Evolutionary conservation across 1,284 basidiomycete species (phyloP).

Genomic region (Cutaneotrichosporon curvatum): DNA sequence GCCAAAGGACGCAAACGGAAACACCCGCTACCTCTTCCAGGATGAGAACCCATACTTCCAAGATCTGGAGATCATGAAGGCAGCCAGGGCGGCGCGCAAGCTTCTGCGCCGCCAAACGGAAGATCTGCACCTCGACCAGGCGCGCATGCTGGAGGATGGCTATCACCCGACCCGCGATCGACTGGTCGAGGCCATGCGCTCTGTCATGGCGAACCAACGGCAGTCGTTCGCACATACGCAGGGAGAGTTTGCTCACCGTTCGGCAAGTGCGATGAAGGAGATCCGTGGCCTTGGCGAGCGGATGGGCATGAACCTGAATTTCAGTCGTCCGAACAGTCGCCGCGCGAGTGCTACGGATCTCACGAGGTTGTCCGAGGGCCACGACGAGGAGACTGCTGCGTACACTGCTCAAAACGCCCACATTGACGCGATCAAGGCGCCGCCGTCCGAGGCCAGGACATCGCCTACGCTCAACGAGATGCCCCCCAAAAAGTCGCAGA

Average conservation of each 20-base stretch:
- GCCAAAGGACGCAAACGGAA: constrained; percentile 34
- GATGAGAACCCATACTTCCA: constrained; percentile 52
- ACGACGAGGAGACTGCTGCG: constrained; percentile 25
- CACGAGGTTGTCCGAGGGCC: constrained; percentile 1
- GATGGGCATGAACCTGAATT: constrained; percentile 10
- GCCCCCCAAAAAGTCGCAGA: constrained; percentile 30
- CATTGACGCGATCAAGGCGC: constrained; percentile 3
- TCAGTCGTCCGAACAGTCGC: background rate
- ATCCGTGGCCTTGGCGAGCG: constrained; percentile 33
- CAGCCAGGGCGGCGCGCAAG: constrained; percentile 47
- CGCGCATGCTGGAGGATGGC: constrained; percentile 16
- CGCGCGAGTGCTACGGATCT: constrained; percentile 9
- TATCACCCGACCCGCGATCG: constrained; percentile 22
- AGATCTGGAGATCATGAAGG: constrained; percentile 49
- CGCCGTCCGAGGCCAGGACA: constrained; percentile 31
- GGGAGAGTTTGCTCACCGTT: constrained; percentile 35
- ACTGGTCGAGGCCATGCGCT: constrained; percentile 38
- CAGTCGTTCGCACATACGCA: constrained; percentile 32
- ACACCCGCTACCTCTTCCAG: constrained; percentile 50
- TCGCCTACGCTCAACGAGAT: constrained; percentile 30
- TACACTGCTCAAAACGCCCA: constrained; percentile 23
- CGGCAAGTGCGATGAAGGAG: constrained; percentile 38
- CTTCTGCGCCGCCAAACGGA: constrained; percentile 44
- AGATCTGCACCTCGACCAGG: constrained; percentile 30
- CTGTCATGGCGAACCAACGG: constrained; percentile 34